phyloP scores from a whole-genome alignment of 106 monocot species.

The Apostasia shenzhenica region DNA sequence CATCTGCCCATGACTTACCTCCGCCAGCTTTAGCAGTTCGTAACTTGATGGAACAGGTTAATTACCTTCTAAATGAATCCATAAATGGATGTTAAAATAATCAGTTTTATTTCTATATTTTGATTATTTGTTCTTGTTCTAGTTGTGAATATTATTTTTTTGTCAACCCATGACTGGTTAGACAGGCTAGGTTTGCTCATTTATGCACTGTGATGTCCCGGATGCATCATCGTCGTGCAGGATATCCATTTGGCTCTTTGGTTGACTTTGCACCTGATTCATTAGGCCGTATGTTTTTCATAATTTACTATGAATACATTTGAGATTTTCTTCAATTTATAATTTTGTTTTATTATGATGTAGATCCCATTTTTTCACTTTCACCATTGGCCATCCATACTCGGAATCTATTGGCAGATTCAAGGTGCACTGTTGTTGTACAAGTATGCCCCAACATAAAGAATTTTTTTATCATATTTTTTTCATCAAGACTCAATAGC shows the following conservation, averaged over 20 bases:
- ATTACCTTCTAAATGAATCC: not conserved
- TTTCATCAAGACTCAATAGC: not conserved
- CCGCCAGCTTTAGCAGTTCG: conserved; percentile 92
- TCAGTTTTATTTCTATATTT: not conserved
- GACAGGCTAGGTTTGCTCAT: conserved; percentile 87
- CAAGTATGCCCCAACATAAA: conserved; percentile 39
- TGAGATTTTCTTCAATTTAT: not conserved
- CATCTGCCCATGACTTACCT: conserved; percentile 85
- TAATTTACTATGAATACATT: not conserved
- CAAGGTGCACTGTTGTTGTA: conserved; percentile 97
- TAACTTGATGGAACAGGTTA: conserved; percentile 96
- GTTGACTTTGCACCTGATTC: conserved; percentile 95
- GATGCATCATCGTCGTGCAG: conserved; percentile 89
- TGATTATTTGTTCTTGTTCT: not conserved
- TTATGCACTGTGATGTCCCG: conserved; percentile 87
- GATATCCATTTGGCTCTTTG: conserved; percentile 94
- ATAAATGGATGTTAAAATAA: not conserved
- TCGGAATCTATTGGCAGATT: conserved; percentile 78
- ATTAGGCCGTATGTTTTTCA: conserved; percentile 64
- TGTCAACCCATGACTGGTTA: not conserved
- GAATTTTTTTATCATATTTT: not conserved
- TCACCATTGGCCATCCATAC: conserved; percentile 97
- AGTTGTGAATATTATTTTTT: not conserved
- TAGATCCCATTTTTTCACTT: conserved; percentile 94
- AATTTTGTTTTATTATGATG: not conserved